phyloP scores from a whole-genome alignment of 176 grass and related monocot genomes.

The Cocos nucifera region DNA sequence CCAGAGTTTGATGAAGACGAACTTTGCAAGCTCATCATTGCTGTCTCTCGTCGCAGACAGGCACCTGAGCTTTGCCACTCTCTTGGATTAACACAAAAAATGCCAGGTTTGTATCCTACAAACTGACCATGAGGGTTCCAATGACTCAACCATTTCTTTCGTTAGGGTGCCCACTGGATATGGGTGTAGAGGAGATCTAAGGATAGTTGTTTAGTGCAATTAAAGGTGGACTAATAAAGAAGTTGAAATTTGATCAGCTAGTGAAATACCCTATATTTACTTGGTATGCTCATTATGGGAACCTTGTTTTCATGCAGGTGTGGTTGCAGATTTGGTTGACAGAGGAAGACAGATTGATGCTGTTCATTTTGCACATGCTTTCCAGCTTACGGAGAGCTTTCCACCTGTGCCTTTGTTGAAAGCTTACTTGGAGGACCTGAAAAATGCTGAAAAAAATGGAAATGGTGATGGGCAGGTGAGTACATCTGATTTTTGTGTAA shows the following conservation, averaged over 20 bases:
- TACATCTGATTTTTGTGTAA: neutral
- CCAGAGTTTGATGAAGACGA: conserved; percentile 77
- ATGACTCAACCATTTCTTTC: conserved; percentile 27
- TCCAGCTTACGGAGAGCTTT: conserved; percentile 49
- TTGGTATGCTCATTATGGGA: neutral
- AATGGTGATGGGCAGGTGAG: conserved; percentile 33
- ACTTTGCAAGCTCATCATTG: conserved; percentile 80
- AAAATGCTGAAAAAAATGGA: conserved; percentile 39
- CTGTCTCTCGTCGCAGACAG: conserved; percentile 75
- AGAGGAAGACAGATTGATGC: conserved; percentile 77
- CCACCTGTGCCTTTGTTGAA: conserved; percentile 54
- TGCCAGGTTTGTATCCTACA: conserved; percentile 75
- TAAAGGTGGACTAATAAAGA: neutral
- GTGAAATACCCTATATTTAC: neutral
- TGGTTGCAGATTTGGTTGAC: conserved; percentile 53
- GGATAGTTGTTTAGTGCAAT: neutral
- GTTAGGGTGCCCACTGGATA: conserved; percentile 20
- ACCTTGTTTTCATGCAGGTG: conserved; percentile 27
- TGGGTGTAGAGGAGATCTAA: conserved; percentile 5
- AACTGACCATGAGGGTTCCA: conserved; percentile 37
- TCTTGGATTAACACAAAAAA: conserved; percentile 63
- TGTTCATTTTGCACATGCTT: conserved; percentile 67
- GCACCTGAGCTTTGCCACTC: conserved; percentile 55
- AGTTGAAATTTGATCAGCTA: neutral
- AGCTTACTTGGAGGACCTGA: conserved; percentile 49